Base-by-base conservation (phyloP, 371 early-diverging fungal species). In the Syncephalastrum contaminatum region DNA sequence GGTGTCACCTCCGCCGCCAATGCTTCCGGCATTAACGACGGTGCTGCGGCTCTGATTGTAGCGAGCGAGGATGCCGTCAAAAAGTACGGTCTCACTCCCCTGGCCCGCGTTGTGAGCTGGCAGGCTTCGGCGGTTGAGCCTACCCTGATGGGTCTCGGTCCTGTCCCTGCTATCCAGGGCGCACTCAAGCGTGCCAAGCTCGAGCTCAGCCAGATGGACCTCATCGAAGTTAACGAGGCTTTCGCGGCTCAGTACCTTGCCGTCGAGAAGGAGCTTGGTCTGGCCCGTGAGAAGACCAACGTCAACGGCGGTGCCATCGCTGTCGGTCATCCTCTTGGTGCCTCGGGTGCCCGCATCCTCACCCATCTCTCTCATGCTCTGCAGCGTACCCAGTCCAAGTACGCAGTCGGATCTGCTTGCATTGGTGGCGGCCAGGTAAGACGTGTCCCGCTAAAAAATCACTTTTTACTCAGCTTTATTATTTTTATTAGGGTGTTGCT, bases 221-320 rank as follows among this genome's bases (percentile, higher is more conserved):
- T 91, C 40, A 70, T 97, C 54, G 99, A 99, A 79, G 91, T 99
- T 67, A 99, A 99, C 75, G 98, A 99, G 78, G 99, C 99, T 12
- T 99, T 99, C 79, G 94, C 97, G 46, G 90, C 92, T 39, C 97
- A 97, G 70, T 92, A 87, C 62, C 70, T 97, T 56, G 91, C 96
- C 16, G 93, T 94, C 43, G 89, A 88, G 69, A 90, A 89, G 78
- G 93, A 90, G 62, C 80, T 99, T 14, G 91, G 90, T 4, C 68
- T 96, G 25, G 90, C 90, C 61, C 82, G 84, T 16, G 71, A 65
- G 40, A 92, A 85, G 64, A 85, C 92, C 25, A 99, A 99, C 74
- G 63, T 82, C 42, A 87, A 90, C 60, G 98, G 98, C 50, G 99
- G 99, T 60, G 93, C 97, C 51, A 95, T 97, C 73, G 94, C 98